Evolutionary conservation across 495 filamentous ascomycete genomes (phyloP).

Genomic region (Penicillium riverlandense): DNA sequence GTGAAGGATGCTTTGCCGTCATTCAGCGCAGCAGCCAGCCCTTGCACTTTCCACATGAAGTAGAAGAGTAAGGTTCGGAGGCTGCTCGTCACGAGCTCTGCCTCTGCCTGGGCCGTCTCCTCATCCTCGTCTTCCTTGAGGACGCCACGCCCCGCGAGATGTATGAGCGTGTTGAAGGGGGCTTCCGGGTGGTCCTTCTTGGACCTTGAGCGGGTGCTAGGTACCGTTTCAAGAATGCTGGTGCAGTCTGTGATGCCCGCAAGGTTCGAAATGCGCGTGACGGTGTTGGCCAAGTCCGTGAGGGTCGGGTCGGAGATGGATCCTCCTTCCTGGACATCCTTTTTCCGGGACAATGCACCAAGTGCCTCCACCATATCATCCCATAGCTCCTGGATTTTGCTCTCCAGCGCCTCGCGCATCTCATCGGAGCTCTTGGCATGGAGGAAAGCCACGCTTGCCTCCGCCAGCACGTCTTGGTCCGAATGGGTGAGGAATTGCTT

Average conservation of each 20-base stretch:
- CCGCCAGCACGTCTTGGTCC: slow-evolving; percentile 74
- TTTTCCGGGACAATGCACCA: slow-evolving; percentile 55
- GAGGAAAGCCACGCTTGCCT: slow-evolving; percentile 73
- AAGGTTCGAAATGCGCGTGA: slow-evolving; percentile 79
- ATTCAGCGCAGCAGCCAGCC: slow-evolving; percentile 28
- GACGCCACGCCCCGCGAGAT: slow-evolving; percentile 58
- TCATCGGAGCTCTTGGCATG: slow-evolving; percentile 83
- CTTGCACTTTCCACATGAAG: slow-evolving; percentile 86
- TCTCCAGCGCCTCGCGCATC: slow-evolving; percentile 74
- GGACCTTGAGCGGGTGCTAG: slow-evolving; percentile 36
- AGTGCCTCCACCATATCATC: slow-evolving; percentile 71
- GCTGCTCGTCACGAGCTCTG: slow-evolving; percentile 65
- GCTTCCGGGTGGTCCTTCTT: slow-evolving; percentile 35
- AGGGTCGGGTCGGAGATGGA: slow-evolving; percentile 55
- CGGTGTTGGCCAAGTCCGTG: slow-evolving; percentile 64
- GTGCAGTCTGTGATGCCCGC: slow-evolving; percentile 72
- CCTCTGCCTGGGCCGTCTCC: slow-evolving; percentile 60
- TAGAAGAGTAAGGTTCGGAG: slow-evolving; percentile 74
- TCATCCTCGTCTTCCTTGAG: slow-evolving; percentile 51
- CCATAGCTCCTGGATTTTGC: slow-evolving; percentile 75
- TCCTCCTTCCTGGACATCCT: slow-evolving; percentile 55
- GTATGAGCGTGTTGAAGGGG: slow-evolving; percentile 63
- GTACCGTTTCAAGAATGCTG: slow-evolving; percentile 58
- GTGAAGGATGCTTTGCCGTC: slow-evolving; percentile 41
- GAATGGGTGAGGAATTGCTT: slow-evolving; percentile 89